Conservation (phyloP, 768 basidiomycete species). For the Lentinula boryana region DNA sequence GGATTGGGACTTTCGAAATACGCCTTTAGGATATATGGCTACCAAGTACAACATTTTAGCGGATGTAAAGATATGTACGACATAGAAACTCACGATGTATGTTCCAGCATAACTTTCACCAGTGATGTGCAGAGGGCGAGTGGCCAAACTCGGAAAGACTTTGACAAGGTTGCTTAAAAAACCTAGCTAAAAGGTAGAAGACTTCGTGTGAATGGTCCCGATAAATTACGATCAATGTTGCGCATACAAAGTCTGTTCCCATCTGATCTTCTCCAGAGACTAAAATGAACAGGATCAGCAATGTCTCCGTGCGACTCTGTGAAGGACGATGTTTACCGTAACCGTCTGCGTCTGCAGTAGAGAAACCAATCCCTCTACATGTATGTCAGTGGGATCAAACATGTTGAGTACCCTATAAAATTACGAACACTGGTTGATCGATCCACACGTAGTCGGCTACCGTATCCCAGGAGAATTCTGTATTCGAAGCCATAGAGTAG, state of each 20-base stretch:
- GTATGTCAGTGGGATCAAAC: conserved; percentile 3
- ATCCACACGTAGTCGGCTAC: conserved; percentile 45
- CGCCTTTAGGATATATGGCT: conserved; percentile 75
- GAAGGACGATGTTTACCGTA: neutral
- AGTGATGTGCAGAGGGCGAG: conserved; percentile 59
- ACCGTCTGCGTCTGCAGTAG: conserved; percentile 2
- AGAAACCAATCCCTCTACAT: conserved; percentile 1
- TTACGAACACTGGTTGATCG: conserved; percentile 45
- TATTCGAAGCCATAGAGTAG: conserved; percentile 31
- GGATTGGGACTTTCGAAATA: conserved; percentile 59
- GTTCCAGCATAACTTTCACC: conserved; percentile 76
- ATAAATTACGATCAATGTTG: neutral
- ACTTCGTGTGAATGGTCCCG: neutral
- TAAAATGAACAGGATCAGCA: conserved; percentile 10
- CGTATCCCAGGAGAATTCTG: conserved; percentile 31
- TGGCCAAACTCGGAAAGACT: conserved; percentile 65
- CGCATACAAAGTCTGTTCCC: conserved; percentile 47
- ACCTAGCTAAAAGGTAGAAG: conserved; percentile 43
- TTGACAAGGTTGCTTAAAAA: conserved; percentile 68
- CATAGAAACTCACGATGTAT: conserved; percentile 49
- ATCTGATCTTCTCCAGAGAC: conserved; percentile 64
- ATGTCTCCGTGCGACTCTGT: neutral
- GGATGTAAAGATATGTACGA: neutral
- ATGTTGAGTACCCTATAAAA: neutral
- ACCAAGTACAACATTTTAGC: neutral